phyloP scores from a whole-genome alignment of 768 basidiomycete species.

The Suillus paluster region DNA sequence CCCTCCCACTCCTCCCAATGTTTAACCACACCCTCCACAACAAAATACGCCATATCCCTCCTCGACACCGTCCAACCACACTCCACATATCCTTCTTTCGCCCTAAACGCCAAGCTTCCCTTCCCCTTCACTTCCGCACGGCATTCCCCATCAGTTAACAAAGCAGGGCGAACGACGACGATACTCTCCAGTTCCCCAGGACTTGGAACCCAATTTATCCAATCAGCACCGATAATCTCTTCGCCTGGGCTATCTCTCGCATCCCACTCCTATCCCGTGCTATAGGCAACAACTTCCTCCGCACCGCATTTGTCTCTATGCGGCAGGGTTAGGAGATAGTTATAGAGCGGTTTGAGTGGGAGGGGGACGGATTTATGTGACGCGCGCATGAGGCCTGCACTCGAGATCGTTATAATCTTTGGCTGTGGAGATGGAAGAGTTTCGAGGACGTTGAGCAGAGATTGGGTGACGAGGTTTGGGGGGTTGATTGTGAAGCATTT shows the following conservation, averaged over 20 bases:
- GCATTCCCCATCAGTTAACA: slow-evolving; percentile 63
- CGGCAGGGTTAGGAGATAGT: slow-evolving; percentile 45
- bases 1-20: slow-evolving; percentile 59
- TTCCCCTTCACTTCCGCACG: slow-evolving; percentile 28
- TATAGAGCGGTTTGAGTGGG: slow-evolving; percentile 53
- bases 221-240: slow-evolving; percentile 49
- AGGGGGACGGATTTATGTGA: slow-evolving; percentile 53
- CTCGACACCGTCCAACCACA: slow-evolving; percentile 59
- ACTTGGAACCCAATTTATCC: slow-evolving; percentile 46
- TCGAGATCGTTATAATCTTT: slow-evolving; percentile 58
- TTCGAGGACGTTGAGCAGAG: slow-evolving; percentile 57
- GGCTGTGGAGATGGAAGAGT: slow-evolving; percentile 54
- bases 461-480: slow-evolving; percentile 60
- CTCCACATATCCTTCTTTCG: slow-evolving; percentile 44
- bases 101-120: slow-evolving; percentile 41
- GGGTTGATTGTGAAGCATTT: slow-evolving; percentile 56
- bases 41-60: slow-evolving; percentile 68
- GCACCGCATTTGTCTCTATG: slow-evolving; percentile 66
- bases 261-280: slow-evolving; percentile 57
- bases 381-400: slow-evolving; percentile 51
- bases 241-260: slow-evolving; percentile 43
- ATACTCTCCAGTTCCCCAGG: slow-evolving; percentile 46
- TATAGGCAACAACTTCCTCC: slow-evolving; percentile 55
- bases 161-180: slow-evolving; percentile 57
- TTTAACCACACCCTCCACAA: slow-evolving; percentile 49